phyloP scores from a whole-genome alignment of 345 rosid genomes.

The Linum tenue region DNA sequence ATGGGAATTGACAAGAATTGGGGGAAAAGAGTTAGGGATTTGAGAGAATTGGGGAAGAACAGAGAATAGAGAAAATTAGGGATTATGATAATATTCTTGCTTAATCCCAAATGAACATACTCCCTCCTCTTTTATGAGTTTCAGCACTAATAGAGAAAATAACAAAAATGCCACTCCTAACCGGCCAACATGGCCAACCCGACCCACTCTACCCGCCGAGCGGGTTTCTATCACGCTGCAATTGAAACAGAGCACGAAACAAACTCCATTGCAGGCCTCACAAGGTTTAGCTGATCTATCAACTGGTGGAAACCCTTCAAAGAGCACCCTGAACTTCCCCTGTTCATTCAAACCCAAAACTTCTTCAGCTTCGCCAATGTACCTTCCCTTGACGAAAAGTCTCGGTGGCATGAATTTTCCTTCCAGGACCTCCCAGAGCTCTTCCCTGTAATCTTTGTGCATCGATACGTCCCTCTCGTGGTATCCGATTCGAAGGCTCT shows the following conservation, averaged over 20 bases:
- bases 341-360: slow-evolving; percentile 20
- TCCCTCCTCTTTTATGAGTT: too few species aligned
- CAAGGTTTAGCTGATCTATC: slow-evolving; percentile 11
- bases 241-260: slow-evolving; percentile 24
- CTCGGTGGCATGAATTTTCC: slow-evolving; percentile 18
- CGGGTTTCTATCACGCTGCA: slow-evolving; percentile 6
- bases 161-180: too few species aligned
- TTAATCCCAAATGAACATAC: too few species aligned
- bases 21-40: too few species aligned
- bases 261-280: slow-evolving; percentile 19
- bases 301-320: slow-evolving; percentile 16
- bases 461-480: slow-evolving; percentile 24
- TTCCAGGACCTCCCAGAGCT: slow-evolving; percentile 18
- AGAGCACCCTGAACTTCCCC: slow-evolving; percentile 17
- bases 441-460: slow-evolving; percentile 25
- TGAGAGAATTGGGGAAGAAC: too few species aligned
- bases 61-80: too few species aligned
- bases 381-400: slow-evolving; percentile 24
- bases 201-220: too few species aligned
- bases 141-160: too few species aligned
- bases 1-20: too few species aligned
- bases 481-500: slow-evolving; percentile 19
- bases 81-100: too few species aligned
- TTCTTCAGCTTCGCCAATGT: slow-evolving; percentile 26
- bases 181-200: too few species aligned